Evolutionary conservation across 352 stramenopile genomes (phyloP).

Genomic region (Phytophthora pseudosyringae): DNA sequence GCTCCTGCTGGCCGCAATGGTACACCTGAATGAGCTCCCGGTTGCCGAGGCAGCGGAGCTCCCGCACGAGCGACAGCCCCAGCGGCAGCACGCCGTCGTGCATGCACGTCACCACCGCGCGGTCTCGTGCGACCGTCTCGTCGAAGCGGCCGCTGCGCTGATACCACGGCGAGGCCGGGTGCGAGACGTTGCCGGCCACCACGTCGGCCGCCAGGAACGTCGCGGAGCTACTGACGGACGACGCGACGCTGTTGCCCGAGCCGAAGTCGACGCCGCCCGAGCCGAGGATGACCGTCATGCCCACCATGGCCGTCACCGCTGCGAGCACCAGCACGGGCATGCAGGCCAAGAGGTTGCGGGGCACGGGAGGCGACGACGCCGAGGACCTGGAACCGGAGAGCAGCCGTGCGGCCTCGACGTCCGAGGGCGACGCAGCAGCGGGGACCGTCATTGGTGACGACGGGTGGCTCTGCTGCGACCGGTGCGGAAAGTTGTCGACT

Average conservation of each 20-base stretch:
- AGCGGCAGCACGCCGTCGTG: conserved; percentile 39
- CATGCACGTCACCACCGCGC: conserved; percentile 45
- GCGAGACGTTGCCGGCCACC: conserved; percentile 13
- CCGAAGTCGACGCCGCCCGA: conserved; percentile 18
- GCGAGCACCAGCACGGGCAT: conserved; percentile 25
- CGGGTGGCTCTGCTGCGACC: neutral
- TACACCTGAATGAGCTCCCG: conserved; percentile 46
- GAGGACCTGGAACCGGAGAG: conserved; percentile 12
- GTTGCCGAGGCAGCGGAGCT: conserved; percentile 49
- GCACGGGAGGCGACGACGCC: conserved; percentile 5
- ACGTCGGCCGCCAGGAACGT: conserved; percentile 27
- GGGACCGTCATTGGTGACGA: conserved; percentile 7
- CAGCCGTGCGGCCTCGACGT: conserved; percentile 18
- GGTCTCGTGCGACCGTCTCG: conserved; percentile 26
- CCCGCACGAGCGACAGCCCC: conserved; percentile 45
- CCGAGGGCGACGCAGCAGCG: neutral
- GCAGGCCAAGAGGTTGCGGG: conserved; percentile 22
- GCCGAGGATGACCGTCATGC: conserved; percentile 26
- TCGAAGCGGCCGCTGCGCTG: conserved; percentile 38
- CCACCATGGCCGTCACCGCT: conserved; percentile 24
- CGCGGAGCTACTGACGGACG: conserved; percentile 10
- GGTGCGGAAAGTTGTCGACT: conserved; percentile 17
- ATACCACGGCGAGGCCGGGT: conserved; percentile 27
- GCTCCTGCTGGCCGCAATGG: conserved; percentile 43
- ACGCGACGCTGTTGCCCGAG: conserved; percentile 13